Base-by-base conservation (phyloP, 805 yeast species). In the Tetrapisispora taiwanensis region DNA sequence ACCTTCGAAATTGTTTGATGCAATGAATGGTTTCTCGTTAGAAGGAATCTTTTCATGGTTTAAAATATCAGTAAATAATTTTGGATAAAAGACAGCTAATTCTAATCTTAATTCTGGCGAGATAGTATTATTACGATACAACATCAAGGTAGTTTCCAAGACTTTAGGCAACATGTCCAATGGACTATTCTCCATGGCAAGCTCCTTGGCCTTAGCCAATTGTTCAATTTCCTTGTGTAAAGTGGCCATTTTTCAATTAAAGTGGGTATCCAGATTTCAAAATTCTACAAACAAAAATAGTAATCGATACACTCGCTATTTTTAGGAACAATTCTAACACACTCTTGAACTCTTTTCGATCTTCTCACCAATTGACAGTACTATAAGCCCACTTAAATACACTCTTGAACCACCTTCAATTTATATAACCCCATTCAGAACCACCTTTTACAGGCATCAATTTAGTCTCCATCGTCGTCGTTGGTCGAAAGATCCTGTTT, bases 151-250 rank as follows among this genome's bases (percentile, higher is more conserved):
- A 2, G 65, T 58, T 31, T 60, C 66, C 46, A 61, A 46, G 15
- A 59, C 65, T 41, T 58, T 60, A 13, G 63, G 61, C 19, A 61
- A 48, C 60, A 54, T 53, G 30, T 52, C 48, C 22, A 48, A 54
- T 1, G 64, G 61, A 46, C 52, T 59, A 39, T 53, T 58, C 19
- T 53, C 53, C 59, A 59, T 51, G 13, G 65, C 66, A 51, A 60
- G 45, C 22, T 46, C 41, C 40, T 51, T 56, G 42, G 65, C 66
- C 47, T 58, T 56, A 34, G 46, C 42, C 48, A 62, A 49, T 42
- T 60, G 63, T 17, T 52, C 51, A 35, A 57, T 50, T 40, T 53
- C 56, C 32, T 28, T 28, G 10, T 28, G 30, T 28, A 14, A 28
- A 28, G 30, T 28, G 13, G 30, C 30, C 30, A 28, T 28, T 13